phyloP scores from a whole-genome alignment of 129 eudicot genomes.

The Lonicera japonica region DNA sequence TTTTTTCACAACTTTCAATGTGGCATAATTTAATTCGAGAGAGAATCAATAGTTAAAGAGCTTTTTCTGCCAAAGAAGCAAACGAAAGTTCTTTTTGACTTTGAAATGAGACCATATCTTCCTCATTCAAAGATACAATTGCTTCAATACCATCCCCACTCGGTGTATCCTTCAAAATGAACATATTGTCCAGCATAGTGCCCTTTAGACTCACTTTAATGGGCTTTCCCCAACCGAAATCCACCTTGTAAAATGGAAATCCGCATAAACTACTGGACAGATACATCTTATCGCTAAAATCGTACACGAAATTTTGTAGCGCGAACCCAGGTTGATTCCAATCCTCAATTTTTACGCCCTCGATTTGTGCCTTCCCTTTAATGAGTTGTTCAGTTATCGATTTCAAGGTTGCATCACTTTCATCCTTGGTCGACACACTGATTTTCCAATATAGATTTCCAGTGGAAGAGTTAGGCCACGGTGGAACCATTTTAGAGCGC shows the following conservation, averaged over 20 bases:
- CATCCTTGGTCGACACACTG: not conserved
- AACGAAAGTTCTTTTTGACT: too few species aligned
- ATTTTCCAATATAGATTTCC: not conserved
- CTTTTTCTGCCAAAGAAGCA: too few species aligned
- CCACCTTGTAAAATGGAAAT: constrained; percentile 16
- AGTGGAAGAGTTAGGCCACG: constrained; percentile 3
- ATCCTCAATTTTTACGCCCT: constrained; percentile 3
- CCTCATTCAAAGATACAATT: constrained; percentile 13
- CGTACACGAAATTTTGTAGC: not conserved
- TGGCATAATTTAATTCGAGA: too few species aligned
- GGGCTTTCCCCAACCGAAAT: too few species aligned
- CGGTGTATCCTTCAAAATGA: constrained; percentile 9
- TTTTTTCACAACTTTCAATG: too few species aligned
- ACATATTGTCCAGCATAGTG: not conserved
- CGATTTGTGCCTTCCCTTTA: constrained; percentile 6
- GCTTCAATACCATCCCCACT: constrained; percentile 26
- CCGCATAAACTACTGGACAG: constrained; percentile 9
- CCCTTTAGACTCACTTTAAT: not conserved
- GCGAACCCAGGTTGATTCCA: not conserved
- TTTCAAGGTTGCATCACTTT: not conserved
- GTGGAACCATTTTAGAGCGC: not conserved
- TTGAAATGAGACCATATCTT: too few species aligned
- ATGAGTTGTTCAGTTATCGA: not conserved
- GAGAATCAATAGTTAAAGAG: too few species aligned
- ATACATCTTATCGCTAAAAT: not conserved